Conservation (phyloP, 208 protist genomes). For the Acanthamoeba castellanii region DNA sequence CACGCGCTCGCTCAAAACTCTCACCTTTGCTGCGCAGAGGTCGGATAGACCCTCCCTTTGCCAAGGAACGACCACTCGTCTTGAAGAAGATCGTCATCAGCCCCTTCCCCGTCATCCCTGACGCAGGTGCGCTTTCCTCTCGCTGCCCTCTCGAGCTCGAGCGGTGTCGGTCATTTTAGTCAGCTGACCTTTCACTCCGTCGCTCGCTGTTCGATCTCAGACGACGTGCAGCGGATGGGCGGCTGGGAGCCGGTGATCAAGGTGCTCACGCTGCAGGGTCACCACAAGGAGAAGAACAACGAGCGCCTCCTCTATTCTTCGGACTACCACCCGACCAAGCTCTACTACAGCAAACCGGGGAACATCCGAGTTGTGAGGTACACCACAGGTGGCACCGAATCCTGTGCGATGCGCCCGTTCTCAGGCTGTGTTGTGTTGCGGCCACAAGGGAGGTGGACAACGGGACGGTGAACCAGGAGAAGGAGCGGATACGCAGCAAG, state of each 20-base stretch:
- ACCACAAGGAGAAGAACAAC: constrained; percentile 51
- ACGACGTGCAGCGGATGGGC: constrained; percentile 31
- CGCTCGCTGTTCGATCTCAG: not conserved
- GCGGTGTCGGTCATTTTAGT: not conserved
- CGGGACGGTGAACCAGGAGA: constrained; percentile 34
- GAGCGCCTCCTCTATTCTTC: constrained; percentile 57
- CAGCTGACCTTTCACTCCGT: not conserved
- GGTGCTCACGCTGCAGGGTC: constrained; percentile 28
- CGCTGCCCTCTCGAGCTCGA: too few species aligned
- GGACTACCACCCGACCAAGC: constrained; percentile 43
- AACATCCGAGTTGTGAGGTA: constrained; percentile 42
- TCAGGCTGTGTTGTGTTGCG: not conserved
- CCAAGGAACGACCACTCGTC: constrained; percentile 22
- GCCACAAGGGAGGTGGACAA: constrained; percentile 49
- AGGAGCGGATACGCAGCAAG: constrained; percentile 52
- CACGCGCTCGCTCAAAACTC: not conserved
- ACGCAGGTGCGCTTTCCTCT: not conserved
- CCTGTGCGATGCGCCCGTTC: not conserved
- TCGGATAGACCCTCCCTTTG: constrained; percentile 36
- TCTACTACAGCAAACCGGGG: constrained; percentile 51
- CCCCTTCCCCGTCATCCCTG: constrained; percentile 19
- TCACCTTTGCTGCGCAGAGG: not conserved
- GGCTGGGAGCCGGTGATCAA: constrained; percentile 63
- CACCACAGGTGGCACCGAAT: too few species aligned
- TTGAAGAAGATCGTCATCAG: constrained; percentile 49